Evolutionary conservation across 2,329 filamentous ascomycete species (phyloP).

Genomic region (Alternaria burnsii): DNA sequence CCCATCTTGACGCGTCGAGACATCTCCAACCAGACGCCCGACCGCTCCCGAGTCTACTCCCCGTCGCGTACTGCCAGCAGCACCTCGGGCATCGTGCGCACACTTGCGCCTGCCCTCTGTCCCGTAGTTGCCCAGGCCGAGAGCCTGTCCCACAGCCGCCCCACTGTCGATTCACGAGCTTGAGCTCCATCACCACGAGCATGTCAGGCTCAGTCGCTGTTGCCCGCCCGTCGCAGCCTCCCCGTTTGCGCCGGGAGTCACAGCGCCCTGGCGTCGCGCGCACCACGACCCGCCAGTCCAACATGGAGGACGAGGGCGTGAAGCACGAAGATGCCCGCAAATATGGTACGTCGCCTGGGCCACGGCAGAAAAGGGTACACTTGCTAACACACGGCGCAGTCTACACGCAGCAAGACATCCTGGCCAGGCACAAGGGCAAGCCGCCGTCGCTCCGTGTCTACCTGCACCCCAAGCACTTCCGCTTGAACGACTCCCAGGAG

Average conservation of each 20-base stretch:
- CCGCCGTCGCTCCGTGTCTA: slow-evolving; percentile 88
- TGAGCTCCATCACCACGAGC: slow-evolving; percentile 15
- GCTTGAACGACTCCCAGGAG: slow-evolving; percentile 87
- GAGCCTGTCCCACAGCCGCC: slow-evolving; percentile 23
- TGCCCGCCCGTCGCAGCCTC: slow-evolving; percentile 51
- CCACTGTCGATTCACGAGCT: slow-evolving; percentile 22
- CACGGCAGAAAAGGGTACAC: not conserved
- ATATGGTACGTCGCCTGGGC: slow-evolving; percentile 34
- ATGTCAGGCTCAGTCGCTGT: slow-evolving; percentile 48
- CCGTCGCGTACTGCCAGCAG: slow-evolving; percentile 9
- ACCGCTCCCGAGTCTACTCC: not conserved
- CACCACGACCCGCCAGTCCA: slow-evolving; percentile 34
- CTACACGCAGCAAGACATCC: slow-evolving; percentile 76
- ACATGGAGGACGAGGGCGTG: slow-evolving; percentile 39
- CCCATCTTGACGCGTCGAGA: slow-evolving; percentile 15
- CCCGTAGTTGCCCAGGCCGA: slow-evolving; percentile 21
- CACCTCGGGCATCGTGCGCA: slow-evolving; percentile 21
- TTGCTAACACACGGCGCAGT: slow-evolving; percentile 59
- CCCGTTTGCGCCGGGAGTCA: slow-evolving; percentile 55
- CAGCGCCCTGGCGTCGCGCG: slow-evolving; percentile 51
- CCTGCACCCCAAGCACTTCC: slow-evolving; percentile 82
- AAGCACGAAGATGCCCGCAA: slow-evolving; percentile 42
- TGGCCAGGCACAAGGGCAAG: slow-evolving; percentile 77
- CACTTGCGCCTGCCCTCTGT: slow-evolving; percentile 23
- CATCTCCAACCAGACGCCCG: slow-evolving; percentile 1